Evolutionary conservation across 176 grass and related monocot genomes (phyloP), one percentile per base, ranked within the genome.

Genomic region (Thinopyrum elongatum): DNA sequence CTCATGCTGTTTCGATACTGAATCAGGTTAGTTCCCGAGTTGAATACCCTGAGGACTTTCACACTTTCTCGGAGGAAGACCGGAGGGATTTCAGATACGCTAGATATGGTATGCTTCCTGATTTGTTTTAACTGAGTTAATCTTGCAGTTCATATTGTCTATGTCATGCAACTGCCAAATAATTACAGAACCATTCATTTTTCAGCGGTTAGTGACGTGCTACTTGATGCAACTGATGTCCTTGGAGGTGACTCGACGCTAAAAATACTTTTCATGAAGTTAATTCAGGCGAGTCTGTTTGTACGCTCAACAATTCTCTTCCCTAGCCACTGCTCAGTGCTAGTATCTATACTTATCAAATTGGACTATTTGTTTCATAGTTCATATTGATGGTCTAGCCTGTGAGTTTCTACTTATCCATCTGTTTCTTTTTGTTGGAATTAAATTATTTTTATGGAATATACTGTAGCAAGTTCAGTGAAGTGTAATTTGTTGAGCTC

Each of bases 221-320:
- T 99, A 82, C 29, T 99, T 90, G 94, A 99, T 89, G 97, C 97
- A 75, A 94, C 97, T 42, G 90, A 83, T 84, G 87, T 99, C 89
- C 92, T 99, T 76, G 94, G 97, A 28, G 97, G 97, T 80, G 89
- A 91, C 41, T 80, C 26, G 14, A 91, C 97, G 78, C 86, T 99
- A 27, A 96, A 91, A 87, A 87, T 99, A 88, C 94, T 99, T 80
- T 99, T 92, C 66, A 86, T 67, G 30, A 99, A 91, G 90, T 80
- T 99, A 74, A 87, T 94, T 76, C 91, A 99, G 97, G 97, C 92
- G 39, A 84, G 80, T 74, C 70, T 74, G 61, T 84, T 83, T 69
- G 31, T 67, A 42, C 25, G 8, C 61, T 79, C 41, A 46, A 15
- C 39, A 49, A 7, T 84, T 84, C n/a, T 58, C 65, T 78, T 78